phyloP scores from a whole-genome alignment of 192 early-diverging fungal genomes.

The Coemansia reversa region DNA sequence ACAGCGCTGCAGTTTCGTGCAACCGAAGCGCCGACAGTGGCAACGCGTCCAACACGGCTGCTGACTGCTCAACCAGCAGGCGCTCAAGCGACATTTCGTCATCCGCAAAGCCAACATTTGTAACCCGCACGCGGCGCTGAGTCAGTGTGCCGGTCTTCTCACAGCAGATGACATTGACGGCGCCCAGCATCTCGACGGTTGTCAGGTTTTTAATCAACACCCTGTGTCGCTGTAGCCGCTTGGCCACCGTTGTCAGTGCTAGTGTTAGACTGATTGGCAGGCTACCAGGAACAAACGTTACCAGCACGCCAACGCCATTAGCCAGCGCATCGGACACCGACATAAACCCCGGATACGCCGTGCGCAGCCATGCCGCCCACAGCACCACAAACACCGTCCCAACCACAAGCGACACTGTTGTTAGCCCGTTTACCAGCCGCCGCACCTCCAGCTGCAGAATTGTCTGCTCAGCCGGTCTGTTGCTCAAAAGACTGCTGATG shows the following conservation, averaged over 20 bases:
- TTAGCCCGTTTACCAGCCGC: constrained; percentile 75
- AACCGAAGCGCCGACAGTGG: constrained; percentile 19
- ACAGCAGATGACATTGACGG: constrained; percentile 69
- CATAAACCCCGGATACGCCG: constrained; percentile 59
- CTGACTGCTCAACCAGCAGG: neutral
- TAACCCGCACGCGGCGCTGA: constrained; percentile 69
- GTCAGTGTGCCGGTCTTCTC: constrained; percentile 97
- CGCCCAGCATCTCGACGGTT: constrained; percentile 86
- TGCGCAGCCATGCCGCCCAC: constrained; percentile 61
- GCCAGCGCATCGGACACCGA: constrained; percentile 50
- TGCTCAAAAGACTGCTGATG: constrained; percentile 61
- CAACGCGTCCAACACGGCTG: constrained; percentile 9
- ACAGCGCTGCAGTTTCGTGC: constrained; percentile 57
- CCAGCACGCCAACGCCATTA: constrained; percentile 64
- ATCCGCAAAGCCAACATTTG: constrained; percentile 18
- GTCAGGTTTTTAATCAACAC: constrained; percentile 81
- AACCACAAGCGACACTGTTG: constrained; percentile 55
- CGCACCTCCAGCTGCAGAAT: constrained; percentile 68
- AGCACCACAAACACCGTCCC: constrained; percentile 54
- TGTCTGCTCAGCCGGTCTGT: constrained; percentile 50
- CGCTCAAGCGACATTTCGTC: neutral
- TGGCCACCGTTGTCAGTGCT: constrained; percentile 73
- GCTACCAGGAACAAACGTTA: constrained; percentile 78
- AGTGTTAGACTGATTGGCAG: constrained; percentile 80
- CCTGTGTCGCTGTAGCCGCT: constrained; percentile 66